phyloP scores from a whole-genome alignment of 2,329 filamentous ascomycete genomes.

The Aureobasidium namibiae region DNA sequence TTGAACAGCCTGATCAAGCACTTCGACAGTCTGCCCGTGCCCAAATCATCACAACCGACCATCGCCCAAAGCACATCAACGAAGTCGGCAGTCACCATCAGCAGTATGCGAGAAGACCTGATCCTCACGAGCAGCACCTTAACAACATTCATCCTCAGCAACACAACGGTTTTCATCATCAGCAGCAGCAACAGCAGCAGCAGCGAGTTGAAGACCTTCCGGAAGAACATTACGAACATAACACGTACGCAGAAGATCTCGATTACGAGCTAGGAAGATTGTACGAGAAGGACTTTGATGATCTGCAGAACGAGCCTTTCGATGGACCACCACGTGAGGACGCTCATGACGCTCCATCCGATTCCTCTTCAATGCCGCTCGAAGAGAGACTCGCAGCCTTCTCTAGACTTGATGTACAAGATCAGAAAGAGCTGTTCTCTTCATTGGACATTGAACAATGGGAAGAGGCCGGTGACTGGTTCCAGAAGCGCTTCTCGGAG shows the following conservation, averaged over 20 bases:
- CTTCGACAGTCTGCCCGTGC: not conserved
- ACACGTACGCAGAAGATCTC: conserved; percentile 12
- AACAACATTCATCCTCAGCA: not conserved
- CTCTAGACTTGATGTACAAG: conserved; percentile 16
- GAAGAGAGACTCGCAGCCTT: conserved; percentile 18
- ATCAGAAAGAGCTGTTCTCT: conserved; percentile 44
- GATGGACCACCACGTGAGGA: conserved; percentile 7
- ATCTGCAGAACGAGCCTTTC: conserved; percentile 20
- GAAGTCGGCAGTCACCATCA: not conserved
- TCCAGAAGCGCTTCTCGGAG: conserved; percentile 46
- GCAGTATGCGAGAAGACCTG: not conserved
- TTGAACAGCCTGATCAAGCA: not conserved
- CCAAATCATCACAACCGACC: not conserved
- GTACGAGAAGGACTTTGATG: conserved; percentile 20
- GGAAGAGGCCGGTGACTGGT: conserved; percentile 55
- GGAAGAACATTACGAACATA: not conserved
- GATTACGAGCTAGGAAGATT: conserved; percentile 23
- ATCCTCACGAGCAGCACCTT: not conserved
- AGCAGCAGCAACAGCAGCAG: not conserved
- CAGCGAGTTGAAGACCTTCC: not conserved
- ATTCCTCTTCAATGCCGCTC: conserved; percentile 14
- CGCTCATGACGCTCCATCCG: not conserved
- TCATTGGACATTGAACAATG: conserved; percentile 47
- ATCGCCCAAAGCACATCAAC: not conserved
- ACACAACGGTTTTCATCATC: not conserved